Evolutionary conservation across 495 filamentous ascomycete genomes (phyloP).

Genomic region (Platismatia glauca): DNA sequence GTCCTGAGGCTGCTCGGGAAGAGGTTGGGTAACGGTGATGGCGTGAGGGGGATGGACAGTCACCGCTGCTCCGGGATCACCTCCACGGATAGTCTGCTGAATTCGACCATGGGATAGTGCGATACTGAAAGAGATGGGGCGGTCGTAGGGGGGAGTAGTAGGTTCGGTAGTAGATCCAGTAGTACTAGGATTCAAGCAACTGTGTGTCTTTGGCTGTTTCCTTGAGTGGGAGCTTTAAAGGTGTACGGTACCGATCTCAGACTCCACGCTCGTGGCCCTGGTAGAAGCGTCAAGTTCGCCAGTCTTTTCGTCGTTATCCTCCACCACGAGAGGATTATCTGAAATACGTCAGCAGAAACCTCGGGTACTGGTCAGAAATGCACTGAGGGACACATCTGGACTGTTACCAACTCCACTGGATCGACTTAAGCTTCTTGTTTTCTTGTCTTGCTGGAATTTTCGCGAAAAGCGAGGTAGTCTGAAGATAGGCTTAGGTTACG

Average conservation of each 20-base stretch:
- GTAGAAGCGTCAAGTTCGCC: no score
- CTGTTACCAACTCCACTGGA: constrained; percentile 10
- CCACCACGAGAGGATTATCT: no score
- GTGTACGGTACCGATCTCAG: no score
- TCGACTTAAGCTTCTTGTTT: constrained; percentile 13
- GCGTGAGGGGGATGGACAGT: background rate
- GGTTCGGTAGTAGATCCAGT: no score
- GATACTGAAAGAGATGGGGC: background rate
- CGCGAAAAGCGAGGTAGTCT: constrained; percentile 2
- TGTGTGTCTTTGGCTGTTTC: no score
- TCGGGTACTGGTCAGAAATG: no score
- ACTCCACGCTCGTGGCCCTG: no score
- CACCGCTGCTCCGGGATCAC: background rate
- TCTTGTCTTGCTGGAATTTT: constrained; percentile 2
- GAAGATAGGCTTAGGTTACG: constrained; percentile 12
- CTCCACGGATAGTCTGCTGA: constrained; percentile 5
- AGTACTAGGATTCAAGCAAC: no score
- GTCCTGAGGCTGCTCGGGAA: no score
- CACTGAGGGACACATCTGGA: constrained; percentile 1
- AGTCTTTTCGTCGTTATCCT: no score
- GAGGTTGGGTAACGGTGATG: background rate
- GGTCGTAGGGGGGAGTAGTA: background rate
- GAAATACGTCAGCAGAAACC: no score
- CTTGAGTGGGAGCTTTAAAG: no score
- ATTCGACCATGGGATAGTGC: background rate